phyloP scores from a whole-genome alignment of 768 basidiomycete species.

The Tulasnella sp. region DNA sequence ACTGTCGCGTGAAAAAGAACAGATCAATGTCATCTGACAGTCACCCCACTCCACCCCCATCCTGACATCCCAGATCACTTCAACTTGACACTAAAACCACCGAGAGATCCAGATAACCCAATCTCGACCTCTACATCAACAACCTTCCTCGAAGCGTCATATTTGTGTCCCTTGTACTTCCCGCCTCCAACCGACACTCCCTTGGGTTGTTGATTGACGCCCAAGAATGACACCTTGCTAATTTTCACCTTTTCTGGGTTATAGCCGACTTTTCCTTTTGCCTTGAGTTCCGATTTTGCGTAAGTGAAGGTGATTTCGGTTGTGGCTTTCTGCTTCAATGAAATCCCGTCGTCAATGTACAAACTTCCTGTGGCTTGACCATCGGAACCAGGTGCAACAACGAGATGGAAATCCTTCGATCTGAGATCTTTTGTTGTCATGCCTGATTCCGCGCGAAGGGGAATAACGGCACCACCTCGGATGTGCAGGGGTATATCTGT shows the following conservation, averaged over 20 bases:
- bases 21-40: no score
- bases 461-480: conserved; percentile 44
- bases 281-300: conserved; percentile 4
- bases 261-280: conserved; percentile 25
- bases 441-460: conserved; percentile 39
- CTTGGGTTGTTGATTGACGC: conserved; percentile 21
- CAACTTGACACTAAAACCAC: conserved; percentile 7
- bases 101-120: not conserved
- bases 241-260: conserved; percentile 21
- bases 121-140: conserved; percentile 12
- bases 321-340: conserved; percentile 4
- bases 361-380: conserved; percentile 41
- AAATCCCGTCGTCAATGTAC: conserved; percentile 49
- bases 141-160: conserved; percentile 8
- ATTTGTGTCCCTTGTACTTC: conserved; percentile 5
- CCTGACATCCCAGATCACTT: no score
- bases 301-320: conserved; percentile 20
- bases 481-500: conserved; percentile 52
- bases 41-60: no score
- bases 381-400: conserved; percentile 44
- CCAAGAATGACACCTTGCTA: conserved; percentile 27
- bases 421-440: conserved; percentile 50
- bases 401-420: conserved; percentile 43
- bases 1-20: no score
- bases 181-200: conserved; percentile 14